These are phyloP conservation scores for Friedmanniomyces endolithicus DNA, from an alignment of 495 filamentous ascomycete genomes.

Conservation along the genomic window DNA sequence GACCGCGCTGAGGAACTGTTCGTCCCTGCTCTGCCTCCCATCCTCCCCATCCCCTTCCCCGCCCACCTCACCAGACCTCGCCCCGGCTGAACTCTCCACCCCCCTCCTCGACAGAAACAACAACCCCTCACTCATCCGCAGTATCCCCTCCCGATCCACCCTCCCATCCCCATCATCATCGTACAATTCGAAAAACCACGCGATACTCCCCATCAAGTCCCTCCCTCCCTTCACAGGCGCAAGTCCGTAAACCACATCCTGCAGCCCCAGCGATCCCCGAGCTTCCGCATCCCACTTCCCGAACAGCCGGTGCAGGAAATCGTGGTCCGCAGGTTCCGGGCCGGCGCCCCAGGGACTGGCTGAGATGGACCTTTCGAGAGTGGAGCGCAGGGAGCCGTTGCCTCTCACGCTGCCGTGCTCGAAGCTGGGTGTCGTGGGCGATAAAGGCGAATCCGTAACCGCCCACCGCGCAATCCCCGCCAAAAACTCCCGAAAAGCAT, in stretches of 20 bases:
- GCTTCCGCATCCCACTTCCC: slow-evolving; percentile 72
- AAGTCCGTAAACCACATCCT: slow-evolving; percentile 81
- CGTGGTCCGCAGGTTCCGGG: slow-evolving; percentile 81
- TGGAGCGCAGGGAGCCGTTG: slow-evolving; percentile 35
- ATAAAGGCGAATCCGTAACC: slow-evolving; percentile 57
- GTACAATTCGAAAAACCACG: slow-evolving; percentile 93
- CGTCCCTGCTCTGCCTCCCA: slow-evolving; percentile 43
- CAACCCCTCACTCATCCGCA: slow-evolving; percentile 86
- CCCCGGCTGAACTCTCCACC: no score
- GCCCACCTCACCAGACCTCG: background rate
- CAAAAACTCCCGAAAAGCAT: slow-evolving; percentile 86
- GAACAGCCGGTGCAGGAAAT: slow-evolving; percentile 87
- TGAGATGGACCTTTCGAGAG: slow-evolving; percentile 32
- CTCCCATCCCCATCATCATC: slow-evolving; percentile 84
- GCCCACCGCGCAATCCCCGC: slow-evolving; percentile 85
- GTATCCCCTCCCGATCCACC: slow-evolving; percentile 92
- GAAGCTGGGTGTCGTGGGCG: slow-evolving; percentile 42
- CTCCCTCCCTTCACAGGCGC: slow-evolving; percentile 80
- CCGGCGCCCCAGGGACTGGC: slow-evolving; percentile 61
- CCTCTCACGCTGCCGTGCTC: slow-evolving; percentile 33
- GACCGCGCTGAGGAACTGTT: slow-evolving; percentile 78
- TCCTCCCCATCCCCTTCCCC: slow-evolving; percentile 16
- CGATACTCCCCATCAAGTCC: slow-evolving; percentile 95
- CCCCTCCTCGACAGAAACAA: slow-evolving; percentile 83
- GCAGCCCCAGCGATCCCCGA: slow-evolving; percentile 62